Percentiles rank a stretch among this genome's conserved stretches.
phyloP scores from a whole-genome alignment of 805 yeast species.

The Saccharomycopsis selenospora region DNA sequence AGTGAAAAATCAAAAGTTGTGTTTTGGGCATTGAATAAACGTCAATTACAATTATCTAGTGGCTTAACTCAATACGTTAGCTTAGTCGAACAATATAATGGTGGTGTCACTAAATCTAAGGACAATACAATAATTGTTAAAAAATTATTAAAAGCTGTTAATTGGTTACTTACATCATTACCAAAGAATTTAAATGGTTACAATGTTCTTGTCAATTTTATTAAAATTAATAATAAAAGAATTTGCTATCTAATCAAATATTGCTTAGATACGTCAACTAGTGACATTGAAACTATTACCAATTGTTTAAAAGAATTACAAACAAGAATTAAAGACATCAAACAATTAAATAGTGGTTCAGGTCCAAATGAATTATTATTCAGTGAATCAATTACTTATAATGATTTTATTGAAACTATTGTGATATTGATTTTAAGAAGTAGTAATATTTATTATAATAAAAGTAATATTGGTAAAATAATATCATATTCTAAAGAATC shows the following conservation, averaged over 20 bases:
- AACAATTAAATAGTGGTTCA: background rate
- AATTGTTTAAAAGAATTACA: slow-evolving; percentile 60
- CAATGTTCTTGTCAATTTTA: slow-evolving; percentile 46
- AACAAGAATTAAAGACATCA: slow-evolving; percentile 29
- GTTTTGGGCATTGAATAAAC: slow-evolving; percentile 57
- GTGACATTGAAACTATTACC: slow-evolving; percentile 51
- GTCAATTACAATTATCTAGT: slow-evolving; percentile 56
- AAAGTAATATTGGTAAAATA: slow-evolving; percentile 51
- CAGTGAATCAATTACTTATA: slow-evolving; percentile 28
- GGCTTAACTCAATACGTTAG: slow-evolving; percentile 45
- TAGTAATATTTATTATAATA: slow-evolving; percentile 55
- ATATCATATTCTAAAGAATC: slow-evolving; percentile 39
- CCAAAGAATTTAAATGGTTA: slow-evolving; percentile 46
- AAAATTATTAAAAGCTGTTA: slow-evolving; percentile 47
- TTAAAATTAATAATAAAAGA: slow-evolving; percentile 51
- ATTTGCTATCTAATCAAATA: slow-evolving; percentile 47
- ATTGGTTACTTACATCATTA: slow-evolving; percentile 53
- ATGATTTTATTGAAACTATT: slow-evolving; percentile 46
- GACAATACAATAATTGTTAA: slow-evolving; percentile 14
- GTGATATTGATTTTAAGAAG: slow-evolving; percentile 55
- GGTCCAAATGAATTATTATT: background rate
- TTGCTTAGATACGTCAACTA: slow-evolving; percentile 47
- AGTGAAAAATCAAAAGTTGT: slow-evolving; percentile 54
- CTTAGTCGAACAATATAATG: slow-evolving; percentile 40
- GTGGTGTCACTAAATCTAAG: slow-evolving; percentile 26